Base-by-base conservation (phyloP, 305 asterid genomes). In the Fraxinus platypoda region DNA sequence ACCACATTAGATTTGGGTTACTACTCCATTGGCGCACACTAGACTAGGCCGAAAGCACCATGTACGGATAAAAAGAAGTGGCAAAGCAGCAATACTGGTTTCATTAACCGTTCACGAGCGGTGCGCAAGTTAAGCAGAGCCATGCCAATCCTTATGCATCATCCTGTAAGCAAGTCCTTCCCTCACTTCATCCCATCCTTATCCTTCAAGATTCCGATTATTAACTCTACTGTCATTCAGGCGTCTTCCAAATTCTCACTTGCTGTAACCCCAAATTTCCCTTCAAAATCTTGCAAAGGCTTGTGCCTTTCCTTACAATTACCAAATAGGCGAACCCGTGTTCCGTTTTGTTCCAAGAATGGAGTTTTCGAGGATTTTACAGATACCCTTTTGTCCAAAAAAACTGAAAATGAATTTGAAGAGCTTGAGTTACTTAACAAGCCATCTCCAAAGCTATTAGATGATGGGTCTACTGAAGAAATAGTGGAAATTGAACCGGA, bases 401-500 rank as follows among this genome's bases (percentile, higher is more conserved):
- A 76, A 85, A 83, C 82, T 73, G 89, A 82, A 54, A 54, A 54
- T 54, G 66, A n/a, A 54, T n/a, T 54, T 21, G 95, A 91, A 59
- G 97, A 87, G 90, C 94, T 93, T 76, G 98, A 87, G 81, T 90
- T 94, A 78, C 97, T 84, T 8, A 84, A 86, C 83, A 95, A 93
- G 91, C 99, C 99, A 49, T 85, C 87, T 17, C 94, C 93, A 4
- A 93, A 87, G 90, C 90, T 75, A 79, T 72, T 81, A 70, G 75
- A 28, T 38, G 54, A 77, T 81, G 91, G 17, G 59, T n/a, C 87
- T 21, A 84, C 43, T 26, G 83, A 83, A 71, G 94, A 85, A 54
- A 54, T 54, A 17, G 66, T 54, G 25, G 66, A 54, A 68, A 80
- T 21, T 8, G 94, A 88, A 34, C n/a, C 8, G 59, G 74, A 84